Conservation (phyloP, 768 basidiomycete genomes). For the Mycena venus region DNA sequence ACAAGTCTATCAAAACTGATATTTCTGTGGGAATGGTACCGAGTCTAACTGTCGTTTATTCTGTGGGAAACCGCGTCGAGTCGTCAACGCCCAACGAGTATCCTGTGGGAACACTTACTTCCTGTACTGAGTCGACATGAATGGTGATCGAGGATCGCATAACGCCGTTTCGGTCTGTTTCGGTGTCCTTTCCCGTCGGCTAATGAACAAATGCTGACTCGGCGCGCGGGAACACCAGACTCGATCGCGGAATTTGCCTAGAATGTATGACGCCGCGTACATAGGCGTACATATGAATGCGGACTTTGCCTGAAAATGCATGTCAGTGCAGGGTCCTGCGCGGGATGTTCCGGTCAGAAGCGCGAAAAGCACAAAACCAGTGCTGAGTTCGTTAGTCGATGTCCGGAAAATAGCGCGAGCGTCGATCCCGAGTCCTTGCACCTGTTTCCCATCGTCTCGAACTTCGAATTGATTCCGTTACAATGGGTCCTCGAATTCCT, state of each 20-base stretch:
- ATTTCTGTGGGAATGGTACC: not conserved
- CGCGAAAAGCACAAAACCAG: not conserved
- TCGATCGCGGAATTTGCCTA: conserved; percentile 30
- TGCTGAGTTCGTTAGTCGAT: not conserved
- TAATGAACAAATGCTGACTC: conserved; percentile 5
- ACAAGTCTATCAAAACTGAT: not conserved
- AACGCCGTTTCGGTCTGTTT: not conserved
- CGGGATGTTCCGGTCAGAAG: not conserved
- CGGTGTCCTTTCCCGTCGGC: not conserved
- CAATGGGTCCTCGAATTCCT: too few species aligned
- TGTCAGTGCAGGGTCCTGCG: not conserved
- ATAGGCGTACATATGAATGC: not conserved
- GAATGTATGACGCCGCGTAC: not conserved
- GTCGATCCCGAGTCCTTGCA: too few species aligned
- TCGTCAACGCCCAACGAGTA: too few species aligned
- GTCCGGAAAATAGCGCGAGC: not conserved
- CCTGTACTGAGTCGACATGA: too few species aligned
- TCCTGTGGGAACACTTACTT: too few species aligned
- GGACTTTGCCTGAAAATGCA: not conserved
- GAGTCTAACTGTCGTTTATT: not conserved
- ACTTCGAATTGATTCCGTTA: too few species aligned
- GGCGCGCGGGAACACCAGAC: not conserved
- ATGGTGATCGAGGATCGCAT: conserved; percentile 6
- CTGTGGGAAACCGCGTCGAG: not conserved
- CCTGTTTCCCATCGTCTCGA: too few species aligned